Conservation (phyloP, 139 green algal species). For the Coccomyxa sp. region DNA sequence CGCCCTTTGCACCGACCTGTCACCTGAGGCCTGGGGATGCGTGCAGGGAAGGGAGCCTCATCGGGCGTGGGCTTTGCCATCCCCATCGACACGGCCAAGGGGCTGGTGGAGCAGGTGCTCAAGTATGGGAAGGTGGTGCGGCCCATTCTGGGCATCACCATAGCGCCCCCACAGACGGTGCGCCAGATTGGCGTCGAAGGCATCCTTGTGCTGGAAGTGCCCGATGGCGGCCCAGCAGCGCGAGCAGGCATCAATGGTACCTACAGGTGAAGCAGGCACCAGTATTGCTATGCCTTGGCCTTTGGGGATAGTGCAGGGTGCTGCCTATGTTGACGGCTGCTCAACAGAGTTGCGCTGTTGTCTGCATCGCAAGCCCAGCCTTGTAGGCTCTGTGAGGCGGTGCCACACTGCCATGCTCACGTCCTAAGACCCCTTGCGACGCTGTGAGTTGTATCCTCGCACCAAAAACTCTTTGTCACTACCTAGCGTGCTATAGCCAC, state of each 20-base stretch:
- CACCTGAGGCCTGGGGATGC: neutral
- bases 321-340: neutral
- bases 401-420: neutral
- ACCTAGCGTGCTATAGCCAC: neutral
- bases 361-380: neutral
- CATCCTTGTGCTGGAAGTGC: conserved; percentile 42
- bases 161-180: conserved; percentile 61
- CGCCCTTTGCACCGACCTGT: neutral
- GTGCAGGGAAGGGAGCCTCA: conserved; percentile 30
- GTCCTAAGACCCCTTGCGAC: neutral
- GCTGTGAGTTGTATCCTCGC: neutral
- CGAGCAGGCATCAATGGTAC: conserved; percentile 41
- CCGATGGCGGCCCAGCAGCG: conserved; percentile 64
- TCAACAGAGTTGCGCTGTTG: neutral
- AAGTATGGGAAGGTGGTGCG: conserved; percentile 56
- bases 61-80: conserved; percentile 73
- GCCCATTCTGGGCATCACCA: conserved; percentile 69
- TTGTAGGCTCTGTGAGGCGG: neutral
- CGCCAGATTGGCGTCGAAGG: conserved; percentile 43
- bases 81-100: conserved; percentile 59
- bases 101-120: conserved; percentile 78
- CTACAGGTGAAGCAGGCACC: conserved; percentile 22
- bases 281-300: neutral
- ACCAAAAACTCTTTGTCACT: neutral
- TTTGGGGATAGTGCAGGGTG: neutral